Conservation (phyloP, 164 flowering plant genomes). For the Buxus sempervirens region DNA sequence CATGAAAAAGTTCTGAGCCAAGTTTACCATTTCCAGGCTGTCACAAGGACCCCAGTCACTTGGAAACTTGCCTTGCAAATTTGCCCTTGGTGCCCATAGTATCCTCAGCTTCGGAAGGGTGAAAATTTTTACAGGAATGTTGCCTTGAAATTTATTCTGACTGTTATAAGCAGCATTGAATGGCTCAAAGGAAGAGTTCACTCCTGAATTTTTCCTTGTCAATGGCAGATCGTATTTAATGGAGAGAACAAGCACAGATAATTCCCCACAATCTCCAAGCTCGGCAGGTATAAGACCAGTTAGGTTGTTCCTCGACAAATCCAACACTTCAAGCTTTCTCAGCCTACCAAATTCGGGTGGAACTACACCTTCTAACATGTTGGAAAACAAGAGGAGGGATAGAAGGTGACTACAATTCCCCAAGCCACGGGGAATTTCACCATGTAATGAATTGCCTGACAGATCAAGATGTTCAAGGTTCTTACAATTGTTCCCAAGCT, state of each 20-base stretch:
- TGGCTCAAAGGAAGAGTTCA: slow-evolving; percentile 12
- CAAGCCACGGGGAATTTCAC: slow-evolving; percentile 20
- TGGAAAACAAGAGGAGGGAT: slow-evolving; percentile 27
- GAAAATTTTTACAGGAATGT: slow-evolving; percentile 51
- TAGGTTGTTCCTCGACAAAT: slow-evolving; percentile 58
- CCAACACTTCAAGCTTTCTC: slow-evolving; percentile 43
- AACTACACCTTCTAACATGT: slow-evolving; percentile 21
- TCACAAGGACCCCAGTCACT: slow-evolving; percentile 67
- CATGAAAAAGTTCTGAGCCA: slow-evolving; percentile 53
- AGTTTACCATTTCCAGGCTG: slow-evolving; percentile 70
- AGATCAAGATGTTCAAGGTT: slow-evolving; percentile 37
- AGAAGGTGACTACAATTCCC: slow-evolving; percentile 7
- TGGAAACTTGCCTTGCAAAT: slow-evolving; percentile 54
- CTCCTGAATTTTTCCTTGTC: background rate
- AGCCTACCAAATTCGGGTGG: slow-evolving; percentile 26
- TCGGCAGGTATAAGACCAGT: slow-evolving; percentile 46
- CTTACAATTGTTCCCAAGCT: slow-evolving; percentile 31
- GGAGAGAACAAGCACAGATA: slow-evolving; percentile 65
- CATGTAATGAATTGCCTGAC: slow-evolving; percentile 23
- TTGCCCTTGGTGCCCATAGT: slow-evolving; percentile 80
- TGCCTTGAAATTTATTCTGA: slow-evolving; percentile 65
- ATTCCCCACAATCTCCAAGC: slow-evolving; percentile 38
- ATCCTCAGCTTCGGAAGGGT: slow-evolving; percentile 65
- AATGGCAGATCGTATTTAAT: slow-evolving; percentile 47
- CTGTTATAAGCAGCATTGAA: slow-evolving; percentile 38